Percentiles rank a stretch among this genome's conserved stretches.
These are phyloP conservation scores for Cordyceps cateniannulata DNA, from an alignment of 2,329 filamentous ascomycete genomes.

Conservation along the genomic window DNA sequence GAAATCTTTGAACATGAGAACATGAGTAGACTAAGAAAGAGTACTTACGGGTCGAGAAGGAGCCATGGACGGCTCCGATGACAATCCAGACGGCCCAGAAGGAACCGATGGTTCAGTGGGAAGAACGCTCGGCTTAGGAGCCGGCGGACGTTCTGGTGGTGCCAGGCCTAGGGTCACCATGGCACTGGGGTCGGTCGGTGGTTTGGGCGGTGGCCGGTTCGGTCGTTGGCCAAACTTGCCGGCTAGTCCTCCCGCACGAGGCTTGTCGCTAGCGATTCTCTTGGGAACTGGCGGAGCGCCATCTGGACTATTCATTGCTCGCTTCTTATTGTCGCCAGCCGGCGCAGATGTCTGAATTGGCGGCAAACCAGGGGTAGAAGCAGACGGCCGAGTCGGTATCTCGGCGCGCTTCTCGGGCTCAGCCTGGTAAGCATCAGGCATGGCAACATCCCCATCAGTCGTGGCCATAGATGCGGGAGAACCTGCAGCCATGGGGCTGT, in stretches of 20 bases:
- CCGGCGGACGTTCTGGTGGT: constrained; percentile 37
- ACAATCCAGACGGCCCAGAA: constrained; percentile 16
- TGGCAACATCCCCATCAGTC: constrained; percentile 9
- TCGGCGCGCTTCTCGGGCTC: neutral
- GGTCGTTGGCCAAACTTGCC: constrained; percentile 31
- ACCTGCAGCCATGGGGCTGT: neutral
- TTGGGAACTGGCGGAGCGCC: constrained; percentile 28
- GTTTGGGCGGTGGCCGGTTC: constrained; percentile 18
- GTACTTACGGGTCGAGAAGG: constrained; percentile 16
- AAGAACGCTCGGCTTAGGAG: constrained; percentile 15
- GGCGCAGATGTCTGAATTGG: constrained; percentile 32
- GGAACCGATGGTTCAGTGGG: constrained; percentile 13
- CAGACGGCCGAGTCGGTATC: constrained; percentile 9
- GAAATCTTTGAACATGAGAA: no score
- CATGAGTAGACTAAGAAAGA: neutral
- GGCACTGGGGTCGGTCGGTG: constrained; percentile 43
- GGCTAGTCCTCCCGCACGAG: constrained; percentile 25
- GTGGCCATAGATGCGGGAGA: constrained; percentile 6
- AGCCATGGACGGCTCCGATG: constrained; percentile 13
- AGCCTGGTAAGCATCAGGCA: constrained; percentile 8
- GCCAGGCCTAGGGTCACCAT: constrained; percentile 45
- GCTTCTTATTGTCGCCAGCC: constrained; percentile 32
- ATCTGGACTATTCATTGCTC: constrained; percentile 33
- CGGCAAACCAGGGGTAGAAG: constrained; percentile 27
- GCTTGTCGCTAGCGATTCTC: constrained; percentile 30